These are phyloP conservation scores for Trypanosoma boissoni DNA, from an alignment of 208 protist species.

Conservation along the genomic window DNA sequence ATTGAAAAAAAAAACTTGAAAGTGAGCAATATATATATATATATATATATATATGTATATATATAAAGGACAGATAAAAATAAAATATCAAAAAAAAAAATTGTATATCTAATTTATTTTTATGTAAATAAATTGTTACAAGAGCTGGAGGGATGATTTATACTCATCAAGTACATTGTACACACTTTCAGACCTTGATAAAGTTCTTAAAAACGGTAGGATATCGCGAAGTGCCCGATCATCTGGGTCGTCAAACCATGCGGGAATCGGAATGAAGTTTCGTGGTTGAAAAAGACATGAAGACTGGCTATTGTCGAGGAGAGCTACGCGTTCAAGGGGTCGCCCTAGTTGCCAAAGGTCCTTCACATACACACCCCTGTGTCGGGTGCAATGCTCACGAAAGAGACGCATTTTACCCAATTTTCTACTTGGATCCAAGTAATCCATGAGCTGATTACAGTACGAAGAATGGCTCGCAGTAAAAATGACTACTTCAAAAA, in stretches of 20 bases:
- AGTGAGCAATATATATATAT: neutral
- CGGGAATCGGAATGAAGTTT: constrained; percentile 64
- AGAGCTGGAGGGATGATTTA: no score
- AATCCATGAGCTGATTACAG: constrained; percentile 46
- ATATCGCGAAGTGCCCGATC: constrained; percentile 49
- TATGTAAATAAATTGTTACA: no score
- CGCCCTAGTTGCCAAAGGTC: constrained; percentile 53
- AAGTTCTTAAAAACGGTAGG: constrained; percentile 38
- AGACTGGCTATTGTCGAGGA: constrained; percentile 68
- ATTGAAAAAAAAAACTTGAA: constrained; percentile 5
- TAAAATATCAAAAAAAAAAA: constrained; percentile 4
- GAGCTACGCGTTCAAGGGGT: constrained; percentile 34
- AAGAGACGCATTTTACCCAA: constrained; percentile 49
- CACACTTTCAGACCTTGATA: constrained; percentile 38
- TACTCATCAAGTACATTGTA: constrained; percentile 53
- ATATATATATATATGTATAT: neutral
- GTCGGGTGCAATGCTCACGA: constrained; percentile 51
- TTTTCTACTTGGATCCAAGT: constrained; percentile 39
- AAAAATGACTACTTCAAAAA: constrained; percentile 69
- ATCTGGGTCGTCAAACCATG: constrained; percentile 53
- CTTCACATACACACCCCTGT: constrained; percentile 51
- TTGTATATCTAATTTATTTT: neutral
- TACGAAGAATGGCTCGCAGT: constrained; percentile 52
- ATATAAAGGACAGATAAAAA: neutral
- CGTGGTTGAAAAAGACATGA: constrained; percentile 70